A percentile compares a stretch with the other conserved stretches of the same genome.
Conservation (phyloP, 1,284 basidiomycete species). For the Microbotryomycetes sp. region DNA sequence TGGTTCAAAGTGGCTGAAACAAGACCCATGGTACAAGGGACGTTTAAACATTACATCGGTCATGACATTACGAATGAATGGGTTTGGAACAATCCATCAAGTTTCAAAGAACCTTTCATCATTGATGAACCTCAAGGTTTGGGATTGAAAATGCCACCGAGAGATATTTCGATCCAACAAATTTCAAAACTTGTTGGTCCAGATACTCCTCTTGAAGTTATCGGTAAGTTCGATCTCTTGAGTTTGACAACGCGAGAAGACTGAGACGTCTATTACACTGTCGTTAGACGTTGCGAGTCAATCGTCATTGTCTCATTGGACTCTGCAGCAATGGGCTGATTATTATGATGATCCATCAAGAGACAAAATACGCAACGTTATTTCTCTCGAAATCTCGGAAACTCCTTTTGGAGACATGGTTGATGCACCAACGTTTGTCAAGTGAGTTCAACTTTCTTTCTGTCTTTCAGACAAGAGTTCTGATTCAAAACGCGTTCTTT, state of each 20-base stretch:
- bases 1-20: slow-evolving; percentile 62
- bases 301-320: slow-evolving; percentile 55
- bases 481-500: not conserved
- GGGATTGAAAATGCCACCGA: slow-evolving; percentile 74
- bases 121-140: slow-evolving; percentile 67
- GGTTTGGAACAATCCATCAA: slow-evolving; percentile 60
- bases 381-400: slow-evolving; percentile 76
- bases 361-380: slow-evolving; percentile 84
- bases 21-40: slow-evolving; percentile 52
- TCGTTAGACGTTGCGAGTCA: slow-evolving; percentile 42
- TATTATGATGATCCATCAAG: slow-evolving; percentile 69
- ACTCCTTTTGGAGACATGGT: slow-evolving; percentile 68
- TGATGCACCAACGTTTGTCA: slow-evolving; percentile 70
- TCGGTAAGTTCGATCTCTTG: slow-evolving; percentile 54
- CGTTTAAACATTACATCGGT: slow-evolving; percentile 61
- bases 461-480: not conserved
- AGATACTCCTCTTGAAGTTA: slow-evolving; percentile 74
- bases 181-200: slow-evolving; percentile 69
- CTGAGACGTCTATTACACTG: not conserved
- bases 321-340: slow-evolving; percentile 78
- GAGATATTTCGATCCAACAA: slow-evolving; percentile 63
- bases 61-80: slow-evolving; percentile 60
- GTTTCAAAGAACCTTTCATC: slow-evolving; percentile 68
- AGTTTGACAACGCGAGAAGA: not conserved
- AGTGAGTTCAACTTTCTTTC: slow-evolving; percentile 13